Evolutionary conservation across 1,284 basidiomycete genomes (phyloP), one percentile per base, ranked within the genome.

Genomic region (Trichosporon sp.): DNA sequence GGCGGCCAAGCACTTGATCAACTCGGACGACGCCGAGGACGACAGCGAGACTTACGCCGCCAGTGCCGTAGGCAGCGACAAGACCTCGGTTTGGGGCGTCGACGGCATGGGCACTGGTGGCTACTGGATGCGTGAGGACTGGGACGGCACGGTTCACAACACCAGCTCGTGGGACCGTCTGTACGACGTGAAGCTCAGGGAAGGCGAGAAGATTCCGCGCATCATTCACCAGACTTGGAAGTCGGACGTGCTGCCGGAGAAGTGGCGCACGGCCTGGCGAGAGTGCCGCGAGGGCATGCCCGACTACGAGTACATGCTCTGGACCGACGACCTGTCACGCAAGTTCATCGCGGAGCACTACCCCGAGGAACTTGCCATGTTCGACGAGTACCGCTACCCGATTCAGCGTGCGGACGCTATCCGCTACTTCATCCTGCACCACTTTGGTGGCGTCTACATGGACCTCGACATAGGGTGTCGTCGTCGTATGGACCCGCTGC

Each of bases 181-280:
- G 32, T 78, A 76, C 73, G 81, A 83, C 64, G 78, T 84, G 16
- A 78, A 79, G 8, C 54, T 31, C 64, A 73, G 70, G 46, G 46
- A 68, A 10, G 85, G 88, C 63, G 90, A 94, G 79, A 89, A 88
- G 76, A 91, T 98, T 56, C 96, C 96, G 1, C 89, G 94, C 67
- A 93, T 99, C 77, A 90, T 99, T 68, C 96, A 99, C 85, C 96
- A 98, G 88, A 99, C 97, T 21, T 99, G 96, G 96, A 98, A 97
- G 86, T 91, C 91, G 19, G 91, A 96, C 74, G 89, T 88, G 0
- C 87, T 99, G 26, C 97, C 97, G 4, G 85, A 88, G 51, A 88
- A 89, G 74, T 99, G 96, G 96, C 88, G 89, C 76, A 87, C 85
- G 68, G 87, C 93, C 54, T 94, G 92, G 65, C 87, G 91, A 81